Evolutionary conservation across 106 monocot species (phyloP).

Genomic region (Gastrodia elata): DNA sequence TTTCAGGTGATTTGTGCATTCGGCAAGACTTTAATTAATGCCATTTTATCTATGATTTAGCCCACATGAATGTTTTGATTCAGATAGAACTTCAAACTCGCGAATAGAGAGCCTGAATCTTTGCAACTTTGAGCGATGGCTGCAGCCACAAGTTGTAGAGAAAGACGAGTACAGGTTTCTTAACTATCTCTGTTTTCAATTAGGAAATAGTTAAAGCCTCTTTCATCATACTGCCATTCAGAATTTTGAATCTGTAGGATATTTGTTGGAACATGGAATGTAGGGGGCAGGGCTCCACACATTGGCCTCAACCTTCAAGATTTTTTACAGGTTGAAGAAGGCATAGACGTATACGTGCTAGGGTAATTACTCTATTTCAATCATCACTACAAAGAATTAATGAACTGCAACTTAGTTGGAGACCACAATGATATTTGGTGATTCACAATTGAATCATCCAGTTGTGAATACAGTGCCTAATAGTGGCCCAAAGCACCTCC

Average conservation of each 20-base stretch:
- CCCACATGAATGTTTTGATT: constrained; percentile 1
- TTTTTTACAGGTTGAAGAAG: constrained; percentile 72
- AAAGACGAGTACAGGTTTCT: constrained; percentile 46
- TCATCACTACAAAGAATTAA: too few species aligned
- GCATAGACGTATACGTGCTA: constrained; percentile 77
- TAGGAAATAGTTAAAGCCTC: neutral
- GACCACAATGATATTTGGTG: too few species aligned
- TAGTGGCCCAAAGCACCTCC: too few species aligned
- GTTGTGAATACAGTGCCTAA: too few species aligned
- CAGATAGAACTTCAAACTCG: constrained; percentile 52
- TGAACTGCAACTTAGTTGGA: too few species aligned
- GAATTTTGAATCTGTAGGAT: constrained; percentile 35
- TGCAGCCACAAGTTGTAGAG: constrained; percentile 14
- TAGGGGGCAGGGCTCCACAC: constrained; percentile 77
- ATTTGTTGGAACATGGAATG: constrained; percentile 95
- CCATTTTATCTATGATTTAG: neutral
- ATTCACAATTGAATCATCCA: too few species aligned
- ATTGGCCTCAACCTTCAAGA: constrained; percentile 62
- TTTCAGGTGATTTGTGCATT: constrained; percentile 41
- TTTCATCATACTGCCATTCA: neutral
- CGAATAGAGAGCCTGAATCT: constrained; percentile 58
- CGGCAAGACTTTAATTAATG: neutral
- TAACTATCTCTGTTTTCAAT: neutral
- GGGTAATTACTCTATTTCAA: constrained; percentile 59
- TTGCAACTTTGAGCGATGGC: constrained; percentile 18